Conservation (phyloP, 371 early-diverging fungal species). For the Dichotomocladium elegans region DNA sequence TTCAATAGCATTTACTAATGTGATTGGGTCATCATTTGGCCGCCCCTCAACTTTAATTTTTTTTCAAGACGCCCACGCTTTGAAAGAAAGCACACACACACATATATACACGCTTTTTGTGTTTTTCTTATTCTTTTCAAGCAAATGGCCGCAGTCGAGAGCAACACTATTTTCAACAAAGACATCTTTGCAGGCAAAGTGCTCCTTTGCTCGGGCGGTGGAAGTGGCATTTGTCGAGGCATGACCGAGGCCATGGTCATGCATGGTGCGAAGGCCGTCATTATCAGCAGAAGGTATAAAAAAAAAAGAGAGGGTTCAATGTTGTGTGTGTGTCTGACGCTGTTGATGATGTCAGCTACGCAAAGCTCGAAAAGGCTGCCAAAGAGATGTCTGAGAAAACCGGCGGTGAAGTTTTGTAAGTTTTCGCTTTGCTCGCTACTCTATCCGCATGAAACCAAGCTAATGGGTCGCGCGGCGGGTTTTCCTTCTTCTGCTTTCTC, state of each 20-base stretch:
- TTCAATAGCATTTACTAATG: too few species aligned
- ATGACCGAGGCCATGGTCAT: slow-evolving; percentile 78
- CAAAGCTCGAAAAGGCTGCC: slow-evolving; percentile 67
- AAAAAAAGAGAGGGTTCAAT: neutral
- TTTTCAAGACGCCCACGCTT: too few species aligned
- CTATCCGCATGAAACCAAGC: too few species aligned
- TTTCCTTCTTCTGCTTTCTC: neutral
- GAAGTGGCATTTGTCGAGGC: slow-evolving; percentile 75
- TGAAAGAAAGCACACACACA: too few species aligned
- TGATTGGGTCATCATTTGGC: too few species aligned
- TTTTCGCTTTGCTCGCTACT: neutral
- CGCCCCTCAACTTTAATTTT: too few species aligned
- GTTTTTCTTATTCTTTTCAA: neutral
- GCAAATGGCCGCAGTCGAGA: slow-evolving; percentile 16
- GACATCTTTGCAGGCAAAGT: slow-evolving; percentile 42
- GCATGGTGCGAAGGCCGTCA: slow-evolving; percentile 73
- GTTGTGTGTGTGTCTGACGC: neutral
- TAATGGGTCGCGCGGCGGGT: too few species aligned
- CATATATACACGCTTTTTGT: too few species aligned
- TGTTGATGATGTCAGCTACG: slow-evolving; percentile 16
- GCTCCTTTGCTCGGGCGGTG: slow-evolving; percentile 47
- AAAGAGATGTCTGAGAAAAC: slow-evolving; percentile 59
- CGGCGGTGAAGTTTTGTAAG: slow-evolving; percentile 50
- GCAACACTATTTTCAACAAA: slow-evolving; percentile 37
- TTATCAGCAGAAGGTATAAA: slow-evolving; percentile 58